Evolutionary conservation across 208 protist species (phyloP), one percentile per base, ranked within the genome.

Genomic region (Borovskyia barvae): DNA sequence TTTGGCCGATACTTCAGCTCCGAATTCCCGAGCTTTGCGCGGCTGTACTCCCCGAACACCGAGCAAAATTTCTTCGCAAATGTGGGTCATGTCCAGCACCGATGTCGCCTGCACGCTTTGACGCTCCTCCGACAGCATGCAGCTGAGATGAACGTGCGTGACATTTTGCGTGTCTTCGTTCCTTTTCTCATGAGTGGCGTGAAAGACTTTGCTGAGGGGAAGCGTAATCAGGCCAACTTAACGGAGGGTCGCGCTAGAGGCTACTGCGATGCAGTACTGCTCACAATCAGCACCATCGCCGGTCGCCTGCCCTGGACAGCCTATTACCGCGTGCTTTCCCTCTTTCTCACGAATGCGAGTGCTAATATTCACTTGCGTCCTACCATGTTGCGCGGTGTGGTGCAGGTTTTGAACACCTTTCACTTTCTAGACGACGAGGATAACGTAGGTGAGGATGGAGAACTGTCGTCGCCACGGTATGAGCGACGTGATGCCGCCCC

Each of bases 191-290:
- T 96, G 52, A 78, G 61, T 40, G 82, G 76, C 2, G 76, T 96
- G 24, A 90, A 90, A 57, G 90, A 96, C 77, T 93, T 90, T 41
- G 82, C 86, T 24, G 82, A 93, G 51, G 90, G 90, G 20, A 93
- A 93, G 71, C 70, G 87, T 12, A 74, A 81, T 37, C 68, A 86
- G 53, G 70, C 80, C 22, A 93, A 93, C 66, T 39, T 92, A 42
- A 91, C 84, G 15, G 90, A 95, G 55, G 81, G 83, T 11, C 68
- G 77, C 25, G 83, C 84, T n/a, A 85, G 82, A 43, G 90, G 90
- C 15, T 93, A 96, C 65, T 87, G 75, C 45, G 86, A 91, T 33
- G 81, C 85, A 22, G 73, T 92, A 11, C 72, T 96, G 36, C 61
- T 66, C 39, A 96, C 90, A 15, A 56, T 96, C 36, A 77, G 82